phyloP scores from a whole-genome alignment of 768 basidiomycete genomes.

The Boletus rufocinnamomeus region DNA sequence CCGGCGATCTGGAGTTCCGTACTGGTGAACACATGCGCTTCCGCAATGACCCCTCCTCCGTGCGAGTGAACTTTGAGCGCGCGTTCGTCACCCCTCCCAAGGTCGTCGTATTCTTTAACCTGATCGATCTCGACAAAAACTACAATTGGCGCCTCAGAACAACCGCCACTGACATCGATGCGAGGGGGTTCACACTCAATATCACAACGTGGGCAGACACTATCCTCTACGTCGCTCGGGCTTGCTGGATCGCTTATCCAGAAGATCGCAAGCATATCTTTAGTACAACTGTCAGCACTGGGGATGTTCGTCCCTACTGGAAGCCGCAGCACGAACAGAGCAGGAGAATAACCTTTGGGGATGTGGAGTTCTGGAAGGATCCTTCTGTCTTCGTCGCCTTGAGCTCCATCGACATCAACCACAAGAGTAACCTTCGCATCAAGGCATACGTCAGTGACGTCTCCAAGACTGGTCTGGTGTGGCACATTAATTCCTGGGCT shows the following conservation, averaged over 20 bases:
- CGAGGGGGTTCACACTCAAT: slow-evolving; percentile 17
- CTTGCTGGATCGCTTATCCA: slow-evolving; percentile 25
- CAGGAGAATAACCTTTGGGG: slow-evolving; percentile 9
- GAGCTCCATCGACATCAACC: slow-evolving; percentile 17
- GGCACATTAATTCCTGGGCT: slow-evolving; percentile 14
- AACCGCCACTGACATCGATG: slow-evolving; percentile 13
- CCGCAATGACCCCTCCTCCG: neutral
- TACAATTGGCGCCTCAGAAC: slow-evolving; percentile 12
- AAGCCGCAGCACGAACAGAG: slow-evolving; percentile 7
- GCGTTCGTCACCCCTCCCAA: slow-evolving; percentile 19
- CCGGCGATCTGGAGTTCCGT: slow-evolving; percentile 18
- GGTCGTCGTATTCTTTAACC: slow-evolving; percentile 19
- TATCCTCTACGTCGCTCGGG: neutral
- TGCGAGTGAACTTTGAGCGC: slow-evolving; percentile 16
- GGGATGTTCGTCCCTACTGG: neutral
- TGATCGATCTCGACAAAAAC: slow-evolving; percentile 11
- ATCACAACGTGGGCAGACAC: slow-evolving; percentile 17
- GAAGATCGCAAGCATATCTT: slow-evolving; percentile 23
- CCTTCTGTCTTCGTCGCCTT: slow-evolving; percentile 23
- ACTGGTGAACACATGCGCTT: slow-evolving; percentile 13
- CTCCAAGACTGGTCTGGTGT: slow-evolving; percentile 6
- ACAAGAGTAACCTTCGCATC: slow-evolving; percentile 13
- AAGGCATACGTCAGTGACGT: slow-evolving; percentile 12
- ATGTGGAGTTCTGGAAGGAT: slow-evolving; percentile 13
- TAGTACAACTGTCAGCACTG: slow-evolving; percentile 15